Evolutionary conservation across 2,329 filamentous ascomycete genomes (phyloP), one percentile per base, ranked within the genome.

Genomic region (Colletotrichum lini): DNA sequence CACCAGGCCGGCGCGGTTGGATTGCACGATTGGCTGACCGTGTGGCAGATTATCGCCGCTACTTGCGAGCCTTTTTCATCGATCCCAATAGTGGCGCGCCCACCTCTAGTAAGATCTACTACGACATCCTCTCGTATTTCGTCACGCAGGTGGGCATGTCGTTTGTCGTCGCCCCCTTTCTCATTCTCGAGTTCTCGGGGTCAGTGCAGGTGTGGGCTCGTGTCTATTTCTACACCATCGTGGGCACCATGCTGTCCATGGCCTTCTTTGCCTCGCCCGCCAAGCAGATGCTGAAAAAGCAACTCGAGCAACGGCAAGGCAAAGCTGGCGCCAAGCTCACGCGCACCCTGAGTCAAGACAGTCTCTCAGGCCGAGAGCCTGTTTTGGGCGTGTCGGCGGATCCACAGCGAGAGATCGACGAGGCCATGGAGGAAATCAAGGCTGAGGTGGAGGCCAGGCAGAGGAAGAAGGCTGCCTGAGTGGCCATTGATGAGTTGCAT

Each of bases 61-160:
- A 96, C 77, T 83, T 98, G 70, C 94, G 96, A 2, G 96, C 96
- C 26, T 96, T 99, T 84, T 98, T 99, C 86, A 85, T 98, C 58
- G 91, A 95, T 64, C 89, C 94, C 1, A 89, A 93, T 73, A 93
- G 93, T 45, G 90, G 87, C 73, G 87, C 87, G 64, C 90, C 93
- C 2, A 91, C 91, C 0, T 84, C 90, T 0, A 86, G 86, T 77
- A 99, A 99, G 82, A 90, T 87, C 72, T 96, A 94, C 83, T 99
- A 99, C 83, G 96, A 99, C 78, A 78, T 94, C 59, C 85, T 90
- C 72, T 94, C 92, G 69, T 94, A 89, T 82, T 63, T 97, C 35
- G 86, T 89, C 15, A 98, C 95, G 0, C 95, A 98, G 80, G 79
- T 92, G n/a, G 89, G 90, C 2, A 95, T 98, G 81, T 92, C 92